Evolutionary conservation across 768 basidiomycete species (phyloP), one percentile per base, ranked within the genome.

Genomic region (Rhodotorula taiwanensis): DNA sequence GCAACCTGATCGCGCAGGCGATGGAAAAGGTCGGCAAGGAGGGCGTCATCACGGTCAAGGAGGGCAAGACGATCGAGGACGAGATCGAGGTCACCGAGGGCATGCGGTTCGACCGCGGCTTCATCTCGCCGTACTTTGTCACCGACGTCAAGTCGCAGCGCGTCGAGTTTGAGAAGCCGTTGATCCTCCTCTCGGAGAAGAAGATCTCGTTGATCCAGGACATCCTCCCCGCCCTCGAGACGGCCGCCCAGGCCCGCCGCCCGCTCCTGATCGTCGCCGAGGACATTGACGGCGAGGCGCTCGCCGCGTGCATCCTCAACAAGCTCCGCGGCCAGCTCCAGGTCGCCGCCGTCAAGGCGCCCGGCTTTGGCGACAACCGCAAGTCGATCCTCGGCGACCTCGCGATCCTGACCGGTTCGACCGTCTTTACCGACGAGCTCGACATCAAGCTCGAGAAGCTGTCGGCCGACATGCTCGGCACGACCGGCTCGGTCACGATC

Each of bases 11-110:
- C 76, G 93, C 94, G 9, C 89, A 90, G 74, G 94, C 94, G 2
- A 99, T 97, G 94, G 94, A 98, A 79, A 95, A 95, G 77, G 94
- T 98, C 64, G 94, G 94, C 75, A 95, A 94, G 80, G 94, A 99
- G 79, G 94, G 94, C 76, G 94, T 98, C 74, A 98, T 99, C 80
- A 98, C 94, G 53, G 93, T 99, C 76, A 99, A 98, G 81, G 94
- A 99, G 77, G 94, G 94, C 48, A 85, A 87, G 72, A 98, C 94
- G 9, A 95, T 93, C 69, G 92, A 97, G 72, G 94, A 99, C 75
- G 92, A 95, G 78, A 97, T 97, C 75, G 94, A 99, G 76, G 92
- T 99, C 73, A 97, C 94, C 31, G 94, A 99, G 79, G 94, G 94
- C 77, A 99, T 99, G 94, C 86, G 92, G 73, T 97, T 99, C 79